phyloP scores from a whole-genome alignment of 2,329 filamentous ascomycete species.

The Talaromyces marneffei region DNA sequence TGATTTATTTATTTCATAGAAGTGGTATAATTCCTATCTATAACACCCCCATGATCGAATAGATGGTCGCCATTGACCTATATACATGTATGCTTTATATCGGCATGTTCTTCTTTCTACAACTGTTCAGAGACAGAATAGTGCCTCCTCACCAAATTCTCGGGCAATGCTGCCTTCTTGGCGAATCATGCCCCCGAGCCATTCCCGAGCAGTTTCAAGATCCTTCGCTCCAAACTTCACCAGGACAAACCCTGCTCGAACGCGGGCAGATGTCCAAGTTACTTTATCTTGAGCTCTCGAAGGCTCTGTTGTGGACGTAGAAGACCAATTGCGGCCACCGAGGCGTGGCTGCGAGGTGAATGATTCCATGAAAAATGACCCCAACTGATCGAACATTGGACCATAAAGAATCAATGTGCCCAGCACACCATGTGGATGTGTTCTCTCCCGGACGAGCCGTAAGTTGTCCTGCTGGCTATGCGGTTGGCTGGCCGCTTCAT shows the following conservation, averaged over 20 bases:
- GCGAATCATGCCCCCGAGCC: constrained; percentile 69
- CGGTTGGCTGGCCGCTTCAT: constrained; percentile 35
- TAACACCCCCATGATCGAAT: neutral
- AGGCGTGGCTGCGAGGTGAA: constrained; percentile 75
- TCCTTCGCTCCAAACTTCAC: constrained; percentile 83
- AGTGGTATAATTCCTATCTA: too few species aligned
- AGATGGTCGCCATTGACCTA: neutral
- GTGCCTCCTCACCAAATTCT: constrained; percentile 72
- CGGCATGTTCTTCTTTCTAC: neutral
- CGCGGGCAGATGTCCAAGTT: constrained; percentile 74
- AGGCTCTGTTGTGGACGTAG: constrained; percentile 20
- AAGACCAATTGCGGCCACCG: constrained; percentile 69
- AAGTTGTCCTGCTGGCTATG: neutral
- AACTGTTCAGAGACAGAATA: constrained; percentile 59
- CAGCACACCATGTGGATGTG: constrained; percentile 70
- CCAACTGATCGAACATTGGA: constrained; percentile 58
- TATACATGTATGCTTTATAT: neutral
- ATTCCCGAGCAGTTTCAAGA: constrained; percentile 73
- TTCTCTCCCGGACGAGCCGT: constrained; percentile 46
- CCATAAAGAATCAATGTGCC: constrained; percentile 83
- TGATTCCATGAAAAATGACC: constrained; percentile 69
- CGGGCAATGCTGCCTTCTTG: constrained; percentile 65
- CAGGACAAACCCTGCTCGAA: constrained; percentile 71
- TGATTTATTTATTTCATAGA: too few species aligned
- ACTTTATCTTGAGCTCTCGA: constrained; percentile 48